Base-by-base conservation (phyloP, 257 asterid genomes). In the Phtheirospermum japonicum region DNA sequence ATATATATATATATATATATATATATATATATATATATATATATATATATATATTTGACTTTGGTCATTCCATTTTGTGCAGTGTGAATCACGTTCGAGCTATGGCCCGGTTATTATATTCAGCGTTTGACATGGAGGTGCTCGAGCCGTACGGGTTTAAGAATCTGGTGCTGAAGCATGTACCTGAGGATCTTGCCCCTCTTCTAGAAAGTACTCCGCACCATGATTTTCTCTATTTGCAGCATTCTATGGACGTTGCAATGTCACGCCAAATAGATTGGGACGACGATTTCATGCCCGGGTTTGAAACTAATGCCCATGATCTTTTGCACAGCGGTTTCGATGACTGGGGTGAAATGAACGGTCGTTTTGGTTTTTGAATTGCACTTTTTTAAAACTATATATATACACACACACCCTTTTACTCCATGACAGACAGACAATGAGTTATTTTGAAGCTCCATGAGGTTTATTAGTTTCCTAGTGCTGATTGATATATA, bases 1-100 rank as follows among this genome's bases (percentile, higher is more conserved):
- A n/a, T n/a, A n/a, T n/a, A n/a, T n/a, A n/a, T n/a, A n/a, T n/a
- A n/a, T n/a, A n/a, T n/a, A n/a, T n/a, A n/a, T n/a, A n/a, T n/a
- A n/a, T n/a, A n/a, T n/a, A n/a, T n/a, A n/a, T n/a, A n/a, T n/a
- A n/a, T n/a, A n/a, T n/a, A n/a, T n/a, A n/a, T n/a, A n/a, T n/a
- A n/a, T n/a, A n/a, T n/a, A n/a, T n/a, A n/a, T n/a, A n/a, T n/a
- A n/a, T n/a, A n/a, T n/a, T n/a, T n/a, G n/a, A n/a, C n/a, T n/a
- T n/a, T 10, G 1, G n/a, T 40, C 12, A 40, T 12, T 40, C 6
- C 14, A 40, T 40, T 40, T 46, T 46, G 9, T 75, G 79, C 85
- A 91, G 96, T 34, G 83, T 91, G 67, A 66, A 82, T 62, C 73
- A 81, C 59, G 88, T 88, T 49, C 79, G 86, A 46, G 87, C 74